Conservation (phyloP, 1,284 basidiomycete species). For the Ceratobasidium sp. region DNA sequence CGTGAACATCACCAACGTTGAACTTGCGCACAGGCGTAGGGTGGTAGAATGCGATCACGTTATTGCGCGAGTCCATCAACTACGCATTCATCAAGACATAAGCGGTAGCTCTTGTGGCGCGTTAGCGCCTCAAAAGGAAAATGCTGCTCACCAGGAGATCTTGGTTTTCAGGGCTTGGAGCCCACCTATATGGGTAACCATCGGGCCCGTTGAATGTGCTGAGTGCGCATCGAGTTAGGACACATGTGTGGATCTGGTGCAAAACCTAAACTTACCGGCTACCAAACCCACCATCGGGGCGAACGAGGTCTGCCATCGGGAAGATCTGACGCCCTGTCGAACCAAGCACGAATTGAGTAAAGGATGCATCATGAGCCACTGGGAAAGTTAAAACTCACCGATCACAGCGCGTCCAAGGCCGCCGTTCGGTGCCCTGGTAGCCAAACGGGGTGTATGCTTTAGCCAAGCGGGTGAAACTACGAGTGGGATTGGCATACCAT, state of each 20-base stretch:
- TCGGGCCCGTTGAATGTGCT: slow-evolving; percentile 79
- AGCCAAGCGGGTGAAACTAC: slow-evolving; percentile 33
- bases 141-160: slow-evolving; percentile 66
- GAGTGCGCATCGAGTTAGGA: slow-evolving; percentile 46
- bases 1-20: slow-evolving; percentile 80
- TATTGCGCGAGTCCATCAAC: slow-evolving; percentile 72
- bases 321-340: slow-evolving; percentile 50
- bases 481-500: slow-evolving; percentile 57
- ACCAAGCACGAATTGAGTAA: slow-evolving; percentile 27
- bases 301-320: slow-evolving; percentile 79
- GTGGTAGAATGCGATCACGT: slow-evolving; percentile 76
- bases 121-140: slow-evolving; percentile 22
- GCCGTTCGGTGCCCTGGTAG: slow-evolving; percentile 61
- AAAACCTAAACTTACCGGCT: slow-evolving; percentile 28
- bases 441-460: slow-evolving; percentile 29
- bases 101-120: slow-evolving; percentile 41
- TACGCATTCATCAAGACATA: slow-evolving; percentile 49
- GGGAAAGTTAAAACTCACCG: slow-evolving; percentile 65
- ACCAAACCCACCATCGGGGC: slow-evolving; percentile 47
- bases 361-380: background rate
- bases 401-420: slow-evolving; percentile 80
- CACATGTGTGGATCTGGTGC: background rate
- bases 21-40: slow-evolving; percentile 75
- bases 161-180: slow-evolving; percentile 62
- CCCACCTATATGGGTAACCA: slow-evolving; percentile 77